phyloP scores from a whole-genome alignment of 768 basidiomycete genomes.

The Exidia glandulosa region DNA sequence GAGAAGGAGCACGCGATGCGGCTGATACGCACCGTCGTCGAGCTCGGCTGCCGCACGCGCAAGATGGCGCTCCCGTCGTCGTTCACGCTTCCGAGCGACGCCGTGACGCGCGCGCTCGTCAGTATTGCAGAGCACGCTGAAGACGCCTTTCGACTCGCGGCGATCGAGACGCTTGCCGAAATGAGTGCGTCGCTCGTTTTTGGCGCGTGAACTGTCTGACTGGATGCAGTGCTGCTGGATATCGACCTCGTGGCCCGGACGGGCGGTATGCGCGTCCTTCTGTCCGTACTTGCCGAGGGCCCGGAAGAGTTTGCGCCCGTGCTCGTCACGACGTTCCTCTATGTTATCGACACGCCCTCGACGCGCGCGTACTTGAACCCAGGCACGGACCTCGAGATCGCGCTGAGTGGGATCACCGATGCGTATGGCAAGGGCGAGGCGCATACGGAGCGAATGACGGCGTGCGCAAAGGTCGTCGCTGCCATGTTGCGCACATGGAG shows the following conservation, averaged over 20 bases:
- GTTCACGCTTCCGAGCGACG: conserved; percentile 45
- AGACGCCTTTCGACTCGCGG: conserved; percentile 74
- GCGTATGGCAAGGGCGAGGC: conserved; percentile 77
- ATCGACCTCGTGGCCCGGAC: conserved; percentile 69
- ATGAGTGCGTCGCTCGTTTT: conserved; percentile 47
- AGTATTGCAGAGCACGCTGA: conserved; percentile 88
- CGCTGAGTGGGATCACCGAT: conserved; percentile 82
- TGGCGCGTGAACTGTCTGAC: conserved; percentile 1
- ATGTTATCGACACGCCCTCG: conserved; percentile 75
- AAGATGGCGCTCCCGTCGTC: no score
- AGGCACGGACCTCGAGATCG: conserved; percentile 88
- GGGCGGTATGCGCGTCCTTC: conserved; percentile 74
- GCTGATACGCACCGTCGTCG: conserved; percentile 60
- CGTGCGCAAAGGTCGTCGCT: conserved; percentile 66
- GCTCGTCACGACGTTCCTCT: conserved; percentile 68
- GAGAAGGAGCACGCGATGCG: conserved; percentile 92
- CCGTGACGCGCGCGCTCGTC: conserved; percentile 79
- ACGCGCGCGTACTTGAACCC: conserved; percentile 68
- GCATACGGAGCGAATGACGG: conserved; percentile 69
- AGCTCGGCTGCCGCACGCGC: conserved; percentile 37
- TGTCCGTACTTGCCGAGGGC: conserved; percentile 84
- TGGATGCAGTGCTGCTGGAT: conserved; percentile 66
- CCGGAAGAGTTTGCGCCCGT: conserved; percentile 71
- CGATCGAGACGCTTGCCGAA: conserved; percentile 81
- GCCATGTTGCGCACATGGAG: conserved; percentile 88